phyloP scores from a whole-genome alignment of 2,329 filamentous ascomycete species.

The Fusarium metavorans region DNA sequence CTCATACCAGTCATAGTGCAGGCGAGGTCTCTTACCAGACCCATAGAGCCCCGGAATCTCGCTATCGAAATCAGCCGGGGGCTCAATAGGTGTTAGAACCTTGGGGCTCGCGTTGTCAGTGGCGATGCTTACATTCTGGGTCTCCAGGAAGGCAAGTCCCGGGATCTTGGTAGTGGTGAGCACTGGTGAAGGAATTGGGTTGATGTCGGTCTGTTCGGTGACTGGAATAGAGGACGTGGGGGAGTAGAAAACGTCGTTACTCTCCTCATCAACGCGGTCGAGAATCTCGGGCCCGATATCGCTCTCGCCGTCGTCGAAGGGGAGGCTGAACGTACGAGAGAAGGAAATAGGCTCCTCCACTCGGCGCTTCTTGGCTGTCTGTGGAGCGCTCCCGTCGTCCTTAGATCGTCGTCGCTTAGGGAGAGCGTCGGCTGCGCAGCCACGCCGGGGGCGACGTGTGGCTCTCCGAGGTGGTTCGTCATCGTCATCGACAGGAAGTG shows the following conservation, averaged over 20 bases:
- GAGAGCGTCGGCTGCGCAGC: not conserved
- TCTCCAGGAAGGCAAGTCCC: not conserved
- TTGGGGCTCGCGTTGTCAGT: conserved; percentile 7
- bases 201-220: not conserved
- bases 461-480: not conserved
- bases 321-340: not conserved
- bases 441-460: not conserved
- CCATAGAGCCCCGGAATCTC: conserved; percentile 35
- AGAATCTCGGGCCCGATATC: not conserved
- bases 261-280: not conserved
- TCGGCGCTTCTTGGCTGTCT: conserved; percentile 7
- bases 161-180: not conserved
- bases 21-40: conserved; percentile 20
- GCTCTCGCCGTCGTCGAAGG: not conserved
- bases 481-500: not conserved
- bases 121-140: not conserved
- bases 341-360: not conserved
- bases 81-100: not conserved
- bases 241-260: not conserved
- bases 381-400: not conserved
- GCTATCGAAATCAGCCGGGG: conserved; percentile 13
- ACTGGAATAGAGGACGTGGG: not conserved
- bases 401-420: conserved; percentile 14
- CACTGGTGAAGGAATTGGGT: not conserved
- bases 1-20: conserved; percentile 39